Conservation (phyloP, 495 filamentous ascomycete genomes). For the Penicillium pulvis region DNA sequence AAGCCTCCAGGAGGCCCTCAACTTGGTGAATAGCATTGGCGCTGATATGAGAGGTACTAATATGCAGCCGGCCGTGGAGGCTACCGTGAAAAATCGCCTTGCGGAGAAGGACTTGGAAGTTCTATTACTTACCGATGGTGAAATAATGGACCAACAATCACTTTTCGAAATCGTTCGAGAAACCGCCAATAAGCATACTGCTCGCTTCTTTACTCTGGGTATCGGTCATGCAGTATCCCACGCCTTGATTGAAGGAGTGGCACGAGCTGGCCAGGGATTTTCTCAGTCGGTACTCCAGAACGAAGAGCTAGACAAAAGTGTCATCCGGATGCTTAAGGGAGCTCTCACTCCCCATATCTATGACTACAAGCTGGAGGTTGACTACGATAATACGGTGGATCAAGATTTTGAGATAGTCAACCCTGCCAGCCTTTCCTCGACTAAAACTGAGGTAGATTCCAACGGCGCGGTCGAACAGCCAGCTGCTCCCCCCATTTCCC, state of each 20-base stretch:
- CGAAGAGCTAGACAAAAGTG: constrained; percentile 11
- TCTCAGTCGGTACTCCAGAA: constrained; percentile 14
- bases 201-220: constrained; percentile 18
- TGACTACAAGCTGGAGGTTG: constrained; percentile 11
- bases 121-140: constrained; percentile 12
- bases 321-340: constrained; percentile 19
- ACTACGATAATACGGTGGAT: background rate
- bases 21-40: constrained; percentile 48
- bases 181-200: background rate
- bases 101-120: constrained; percentile 8
- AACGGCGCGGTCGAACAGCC: background rate
- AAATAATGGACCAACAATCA: constrained; percentile 2
- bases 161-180: constrained; percentile 10
- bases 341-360: constrained; percentile 11
- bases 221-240: constrained; percentile 15
- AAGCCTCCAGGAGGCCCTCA: constrained; percentile 52
- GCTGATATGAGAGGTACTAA: constrained; percentile 28
- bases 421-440: background rate
- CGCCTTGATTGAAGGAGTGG: constrained; percentile 15
- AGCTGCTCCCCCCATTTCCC: background rate
- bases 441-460: background rate
- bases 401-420: background rate
- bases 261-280: constrained; percentile 16
- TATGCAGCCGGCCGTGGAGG: constrained; percentile 2
- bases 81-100: constrained; percentile 3